Percentiles rank a stretch among this genome's conserved stretches.
phyloP scores from a whole-genome alignment of 257 asterid species.

The Solanum virginianum region DNA sequence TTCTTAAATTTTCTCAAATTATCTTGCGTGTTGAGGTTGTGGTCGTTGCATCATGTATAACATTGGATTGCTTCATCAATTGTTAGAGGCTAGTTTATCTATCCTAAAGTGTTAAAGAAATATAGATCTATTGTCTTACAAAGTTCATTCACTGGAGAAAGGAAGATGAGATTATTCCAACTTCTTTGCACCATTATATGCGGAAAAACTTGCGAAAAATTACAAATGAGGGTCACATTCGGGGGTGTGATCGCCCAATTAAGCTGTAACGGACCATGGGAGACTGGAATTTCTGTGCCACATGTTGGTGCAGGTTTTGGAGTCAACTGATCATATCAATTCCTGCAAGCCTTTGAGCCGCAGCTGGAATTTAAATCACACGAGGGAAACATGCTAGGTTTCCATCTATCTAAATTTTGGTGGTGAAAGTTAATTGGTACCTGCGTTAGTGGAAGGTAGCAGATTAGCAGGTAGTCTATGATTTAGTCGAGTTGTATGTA shows the following conservation, averaged over 20 bases:
- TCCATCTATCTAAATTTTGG: background rate
- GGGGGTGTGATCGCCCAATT: background rate
- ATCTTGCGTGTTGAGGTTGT: background rate
- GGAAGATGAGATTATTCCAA: background rate
- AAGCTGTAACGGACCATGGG: background rate
- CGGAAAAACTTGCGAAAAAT: background rate
- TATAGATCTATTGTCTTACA: background rate
- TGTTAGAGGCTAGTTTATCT: background rate
- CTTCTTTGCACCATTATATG: background rate
- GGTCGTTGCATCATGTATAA: background rate
- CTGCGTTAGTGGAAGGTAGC: background rate
- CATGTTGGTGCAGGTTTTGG: too few relatives aligned
- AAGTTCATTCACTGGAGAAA: background rate
- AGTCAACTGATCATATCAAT: too few relatives aligned
- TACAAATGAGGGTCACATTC: background rate
- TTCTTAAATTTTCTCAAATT: background rate
- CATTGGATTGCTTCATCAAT: background rate
- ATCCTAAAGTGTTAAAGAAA: background rate
- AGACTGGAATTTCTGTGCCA: background rate
- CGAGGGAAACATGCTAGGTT: background rate
- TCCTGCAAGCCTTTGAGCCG: too few relatives aligned
- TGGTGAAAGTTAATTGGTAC: background rate
- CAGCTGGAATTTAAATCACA: background rate
- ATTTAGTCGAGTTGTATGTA: background rate
- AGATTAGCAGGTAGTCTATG: background rate